phyloP scores from a whole-genome alignment of 2,329 filamentous ascomycete genomes.

The Clonostachys rhizophaga region DNA sequence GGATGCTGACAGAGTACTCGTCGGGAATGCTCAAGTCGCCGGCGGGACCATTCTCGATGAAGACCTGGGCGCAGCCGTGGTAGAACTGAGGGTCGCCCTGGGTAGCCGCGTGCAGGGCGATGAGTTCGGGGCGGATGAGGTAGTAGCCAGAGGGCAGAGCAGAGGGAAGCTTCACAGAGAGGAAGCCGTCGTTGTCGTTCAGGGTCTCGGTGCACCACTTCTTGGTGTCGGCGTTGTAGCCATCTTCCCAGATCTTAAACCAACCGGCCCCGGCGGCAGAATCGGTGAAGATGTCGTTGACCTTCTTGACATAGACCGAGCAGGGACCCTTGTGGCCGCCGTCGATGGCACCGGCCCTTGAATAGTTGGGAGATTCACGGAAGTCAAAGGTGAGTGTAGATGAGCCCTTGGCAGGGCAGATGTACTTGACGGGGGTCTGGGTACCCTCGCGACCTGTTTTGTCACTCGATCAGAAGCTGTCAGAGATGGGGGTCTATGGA shows the following conservation, averaged over 20 bases:
- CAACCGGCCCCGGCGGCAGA: conserved; percentile 61
- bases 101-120: conserved; percentile 61
- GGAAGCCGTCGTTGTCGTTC: conserved; percentile 57
- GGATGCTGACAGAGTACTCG: conserved; percentile 54
- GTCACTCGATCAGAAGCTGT: no score
- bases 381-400: conserved; percentile 62
- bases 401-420: conserved; percentile 44
- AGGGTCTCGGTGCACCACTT: conserved; percentile 70
- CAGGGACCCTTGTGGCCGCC: conserved; percentile 63
- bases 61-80: conserved; percentile 67
- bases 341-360: conserved; percentile 52
- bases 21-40: conserved; percentile 41
- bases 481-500: not conserved
- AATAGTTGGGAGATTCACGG: conserved; percentile 53
- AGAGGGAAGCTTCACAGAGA: conserved; percentile 57
- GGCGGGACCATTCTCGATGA: conserved; percentile 42
- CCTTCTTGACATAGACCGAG: conserved; percentile 69
- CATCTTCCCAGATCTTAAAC: conserved; percentile 75
- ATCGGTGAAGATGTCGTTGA: conserved; percentile 47
- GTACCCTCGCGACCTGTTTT: conserved; percentile 34
- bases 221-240: conserved; percentile 48
- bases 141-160: conserved; percentile 63
- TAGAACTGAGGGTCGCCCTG: conserved; percentile 67
- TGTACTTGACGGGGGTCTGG: conserved; percentile 36
- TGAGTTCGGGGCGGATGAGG: conserved; percentile 65